Evolutionary conservation across 768 basidiomycete species (phyloP).

Genomic region (Russula virescens): DNA sequence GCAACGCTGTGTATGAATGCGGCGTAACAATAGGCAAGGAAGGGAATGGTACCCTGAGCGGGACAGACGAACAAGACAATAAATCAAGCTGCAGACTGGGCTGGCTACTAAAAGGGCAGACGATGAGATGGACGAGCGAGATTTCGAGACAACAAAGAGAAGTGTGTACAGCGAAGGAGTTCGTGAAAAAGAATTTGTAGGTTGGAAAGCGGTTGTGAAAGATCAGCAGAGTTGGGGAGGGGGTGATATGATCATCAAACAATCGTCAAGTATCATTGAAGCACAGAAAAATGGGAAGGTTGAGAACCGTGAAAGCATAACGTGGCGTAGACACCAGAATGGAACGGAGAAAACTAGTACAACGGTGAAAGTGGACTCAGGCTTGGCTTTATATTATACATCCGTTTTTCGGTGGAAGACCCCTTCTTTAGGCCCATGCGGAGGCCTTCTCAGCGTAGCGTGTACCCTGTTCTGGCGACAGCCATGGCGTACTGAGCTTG

Average conservation of each 20-base stretch:
- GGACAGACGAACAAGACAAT: conserved; percentile 29
- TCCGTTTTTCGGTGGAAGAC: neutral
- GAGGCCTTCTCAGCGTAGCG: conserved; percentile 53
- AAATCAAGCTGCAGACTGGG: conserved; percentile 32
- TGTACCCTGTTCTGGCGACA: conserved; percentile 33
- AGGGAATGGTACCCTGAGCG: conserved; percentile 26
- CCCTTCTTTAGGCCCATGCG: conserved; percentile 35
- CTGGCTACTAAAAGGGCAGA: conserved; percentile 30
- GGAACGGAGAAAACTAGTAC: conserved; percentile 8
- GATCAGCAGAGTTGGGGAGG: neutral
- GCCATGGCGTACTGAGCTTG: conserved; percentile 56
- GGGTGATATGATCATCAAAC: conserved; percentile 11
- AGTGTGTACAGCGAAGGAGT: conserved; percentile 21
- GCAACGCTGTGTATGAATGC: conserved; percentile 18
- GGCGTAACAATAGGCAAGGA: conserved; percentile 24
- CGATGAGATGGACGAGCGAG: conserved; percentile 27
- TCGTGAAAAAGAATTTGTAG: conserved; percentile 13
- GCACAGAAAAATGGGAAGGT: neutral
- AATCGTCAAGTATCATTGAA: conserved; percentile 22
- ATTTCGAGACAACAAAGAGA: conserved; percentile 12
- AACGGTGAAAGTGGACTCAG: neutral
- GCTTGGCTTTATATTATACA: conserved; percentile 5
- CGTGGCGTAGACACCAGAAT: conserved; percentile 7
- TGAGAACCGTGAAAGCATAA: conserved; percentile 20
- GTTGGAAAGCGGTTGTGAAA: conserved; percentile 15